Evolutionary conservation across 768 basidiomycete species (phyloP), one percentile per base, ranked within the genome.

Genomic region (Trametes maxima): DNA sequence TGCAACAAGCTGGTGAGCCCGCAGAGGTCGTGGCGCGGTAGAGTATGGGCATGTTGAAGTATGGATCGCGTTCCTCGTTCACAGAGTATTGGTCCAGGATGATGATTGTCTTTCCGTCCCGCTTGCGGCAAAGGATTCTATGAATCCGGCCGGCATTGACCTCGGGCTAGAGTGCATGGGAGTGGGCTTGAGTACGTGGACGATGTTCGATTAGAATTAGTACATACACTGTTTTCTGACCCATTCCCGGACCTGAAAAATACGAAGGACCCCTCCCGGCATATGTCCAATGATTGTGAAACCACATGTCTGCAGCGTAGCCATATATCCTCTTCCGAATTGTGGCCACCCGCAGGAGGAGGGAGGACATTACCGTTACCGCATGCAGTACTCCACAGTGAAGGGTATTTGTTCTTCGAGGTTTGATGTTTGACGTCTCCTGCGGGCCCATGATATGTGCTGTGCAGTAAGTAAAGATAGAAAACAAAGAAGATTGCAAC

Each of bases 41-140:
- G 21, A 36, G 51, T n/a, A 57, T 36, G 11, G 54, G 42, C 57
- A 52, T 67, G 47, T 58, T 52, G 25, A 40, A 47, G 45, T 59
- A 37, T 24, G 17, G 3, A 33, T 56, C 47, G 8, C 44, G 25
- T 21, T 24, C 17, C 6, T 5, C 25, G 21, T 39, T 36, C 17
- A 64, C 36, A 24, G 11, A 22, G 45, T 28, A 54, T 28, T 17
- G 25, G 43, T 64, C 50, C 16, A 37, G n/a, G 25, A 55, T 42
- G 24, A 19, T 33, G 16, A 25, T 14, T 5, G 43, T 16, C 14
- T 39, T 21, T 5, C 19, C 35, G 36, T 39, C 21, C 19, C 14
- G 24, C n/a, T 17, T 6, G 25, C 37, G 25, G 21, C 44, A 37
- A 5, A 54, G 52, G 43, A 52, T 55, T 22, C 13, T 36, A 19